Conservation (phyloP, 2,329 filamentous ascomycete species). For the Nannizziopsis barbatae region DNA sequence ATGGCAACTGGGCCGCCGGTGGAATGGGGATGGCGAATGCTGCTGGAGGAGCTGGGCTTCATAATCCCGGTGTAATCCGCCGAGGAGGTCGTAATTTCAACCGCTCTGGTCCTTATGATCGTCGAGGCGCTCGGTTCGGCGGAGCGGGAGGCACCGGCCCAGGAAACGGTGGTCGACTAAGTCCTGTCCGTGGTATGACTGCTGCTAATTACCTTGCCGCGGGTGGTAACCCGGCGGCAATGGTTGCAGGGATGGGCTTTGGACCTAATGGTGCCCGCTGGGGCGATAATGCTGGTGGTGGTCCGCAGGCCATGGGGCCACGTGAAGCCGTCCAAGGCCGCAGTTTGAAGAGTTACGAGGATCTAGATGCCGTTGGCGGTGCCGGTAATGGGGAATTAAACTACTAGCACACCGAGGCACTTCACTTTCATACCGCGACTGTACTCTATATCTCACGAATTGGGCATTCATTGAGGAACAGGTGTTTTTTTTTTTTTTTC, state of each 20-base stretch:
- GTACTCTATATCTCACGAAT: constrained; percentile 3
- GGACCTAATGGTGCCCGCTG: constrained; percentile 46
- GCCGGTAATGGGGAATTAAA: constrained; percentile 74
- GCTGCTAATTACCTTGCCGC: constrained; percentile 29
- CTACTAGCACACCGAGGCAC: constrained; percentile 49
- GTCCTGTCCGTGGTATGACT: constrained; percentile 29
- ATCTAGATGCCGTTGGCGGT: constrained; percentile 74
- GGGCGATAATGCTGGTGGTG: constrained; percentile 63
- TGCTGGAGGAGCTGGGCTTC: constrained; percentile 31
- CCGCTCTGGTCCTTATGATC: constrained; percentile 63
- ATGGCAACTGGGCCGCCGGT: constrained; percentile 25
- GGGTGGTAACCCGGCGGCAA: constrained; percentile 30
- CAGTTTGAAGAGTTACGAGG: constrained; percentile 93
- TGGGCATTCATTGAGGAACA: neutral
- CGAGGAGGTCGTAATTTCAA: constrained; percentile 54
- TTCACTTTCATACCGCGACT: neutral
- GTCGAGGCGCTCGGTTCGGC: constrained; percentile 47
- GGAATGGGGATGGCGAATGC: constrained; percentile 17
- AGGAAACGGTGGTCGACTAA: constrained; percentile 37
- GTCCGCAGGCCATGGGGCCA: constrained; percentile 63
- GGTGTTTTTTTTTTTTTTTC: neutral
- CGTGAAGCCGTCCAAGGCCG: constrained; percentile 85
- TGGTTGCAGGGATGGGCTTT: constrained; percentile 34
- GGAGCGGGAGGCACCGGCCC: constrained; percentile 34
- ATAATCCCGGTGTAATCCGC: constrained; percentile 55